Base-by-base conservation (phyloP, 768 basidiomycete genomes). In the Serendipita sp. region DNA sequence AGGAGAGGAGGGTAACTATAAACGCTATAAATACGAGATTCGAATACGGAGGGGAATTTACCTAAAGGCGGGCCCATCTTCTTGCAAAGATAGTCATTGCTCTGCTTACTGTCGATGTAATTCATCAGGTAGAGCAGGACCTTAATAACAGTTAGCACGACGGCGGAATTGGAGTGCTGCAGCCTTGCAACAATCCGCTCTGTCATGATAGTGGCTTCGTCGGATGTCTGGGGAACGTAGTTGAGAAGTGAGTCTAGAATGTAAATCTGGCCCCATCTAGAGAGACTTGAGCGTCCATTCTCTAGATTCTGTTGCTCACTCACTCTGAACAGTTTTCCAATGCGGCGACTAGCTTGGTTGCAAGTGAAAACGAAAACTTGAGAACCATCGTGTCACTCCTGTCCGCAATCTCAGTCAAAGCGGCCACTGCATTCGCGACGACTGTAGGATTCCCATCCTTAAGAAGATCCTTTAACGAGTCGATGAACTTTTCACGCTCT, bases 1-100 rank as follows among this genome's bases (percentile, higher is more conserved):
- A 98, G 3, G 96, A 97, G 41, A 99, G 78, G 13, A 98, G 75
- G 0, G 96, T 91, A 24, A 99, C 96, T 97, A 71, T 0, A 22
- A 22, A 28, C 28, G 50, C 24, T 48, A 65, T 26, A 65, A 58
- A 56, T 42, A 34, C 51, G 28, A 58, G 33, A 34, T 34, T 11
- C 16, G n/a, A 62, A 11, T 43, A 44, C 61, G 33, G 24, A 17
- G 20, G 33, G 13, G 42, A 61, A 64, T 72, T 34, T 68, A 94
- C 95, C 95, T 72, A 99, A 74, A 24, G 96, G 96, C 13, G 96
- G 95, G 0, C 93, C 93, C 90, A 99, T 95, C 76, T 97, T 97
- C 73, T 88, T 85, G 75, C 96, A 96, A 67, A 96, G 86, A 67
- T 85, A 81, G 64, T 96, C 89, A 53, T 96, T 88, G 53, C 91